phyloP scores from a whole-genome alignment of 176 grass and related monocot species.

The Panicum miliaceum region DNA sequence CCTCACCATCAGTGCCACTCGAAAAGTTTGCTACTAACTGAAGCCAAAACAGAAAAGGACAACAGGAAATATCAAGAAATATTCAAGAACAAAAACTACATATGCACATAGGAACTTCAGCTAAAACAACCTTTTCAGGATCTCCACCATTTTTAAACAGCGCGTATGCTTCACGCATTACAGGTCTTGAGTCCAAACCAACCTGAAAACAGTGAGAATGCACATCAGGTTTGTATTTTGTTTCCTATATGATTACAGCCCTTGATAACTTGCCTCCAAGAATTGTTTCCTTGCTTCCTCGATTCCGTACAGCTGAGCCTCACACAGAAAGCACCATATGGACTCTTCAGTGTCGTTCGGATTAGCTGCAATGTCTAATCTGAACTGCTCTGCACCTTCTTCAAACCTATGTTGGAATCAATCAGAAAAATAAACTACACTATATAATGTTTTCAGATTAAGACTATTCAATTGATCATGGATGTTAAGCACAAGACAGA shows the following conservation, averaged over 20 bases:
- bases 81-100: background rate
- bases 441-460: background rate
- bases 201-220: constrained; percentile 57
- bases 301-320: constrained; percentile 69
- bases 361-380: constrained; percentile 79
- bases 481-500: background rate
- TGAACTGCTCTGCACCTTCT: constrained; percentile 88
- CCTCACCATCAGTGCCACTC: constrained; percentile 48
- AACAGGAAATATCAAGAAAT: background rate
- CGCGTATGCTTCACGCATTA: constrained; percentile 71
- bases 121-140: constrained; percentile 66
- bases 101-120: background rate
- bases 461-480: background rate
- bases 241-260: background rate
- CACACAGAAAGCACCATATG: constrained; percentile 92
- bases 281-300: constrained; percentile 72
- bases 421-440: background rate
- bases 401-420: constrained; percentile 54
- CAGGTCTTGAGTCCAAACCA: constrained; percentile 70
- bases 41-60: constrained; percentile 1
- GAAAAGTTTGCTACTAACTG: constrained; percentile 73
- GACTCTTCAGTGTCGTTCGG: constrained; percentile 84
- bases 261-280: constrained; percentile 62
- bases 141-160: constrained; percentile 81
- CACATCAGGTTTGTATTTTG: background rate